phyloP scores from a whole-genome alignment of 75 land plant species.

The Pinus taeda region DNA sequence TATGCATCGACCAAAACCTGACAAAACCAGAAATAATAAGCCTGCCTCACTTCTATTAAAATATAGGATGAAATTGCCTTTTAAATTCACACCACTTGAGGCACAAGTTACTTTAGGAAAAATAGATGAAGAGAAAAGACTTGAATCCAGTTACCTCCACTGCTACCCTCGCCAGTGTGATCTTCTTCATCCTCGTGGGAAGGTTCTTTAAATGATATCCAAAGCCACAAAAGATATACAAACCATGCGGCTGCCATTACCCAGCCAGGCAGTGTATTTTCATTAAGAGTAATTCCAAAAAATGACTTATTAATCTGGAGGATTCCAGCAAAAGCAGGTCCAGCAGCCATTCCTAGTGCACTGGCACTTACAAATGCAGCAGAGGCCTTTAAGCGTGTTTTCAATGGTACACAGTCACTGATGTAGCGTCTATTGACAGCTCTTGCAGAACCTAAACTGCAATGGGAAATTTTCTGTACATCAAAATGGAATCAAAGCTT shows the following conservation, averaged over 20 bases:
- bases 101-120: no score
- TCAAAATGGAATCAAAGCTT: slow-evolving; percentile 3
- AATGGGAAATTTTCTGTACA: not conserved
- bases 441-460: slow-evolving; percentile 77
- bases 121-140: no score
- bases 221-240: slow-evolving; percentile 45
- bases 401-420: slow-evolving; percentile 68
- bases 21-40: no score
- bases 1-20: no score
- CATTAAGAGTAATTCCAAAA: slow-evolving; percentile 48
- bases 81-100: no score
- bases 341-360: slow-evolving; percentile 80
- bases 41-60: no score
- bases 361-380: slow-evolving; percentile 83
- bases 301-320: slow-evolving; percentile 36
- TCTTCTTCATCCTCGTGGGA: slow-evolving; percentile 14
- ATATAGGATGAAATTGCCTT: no score
- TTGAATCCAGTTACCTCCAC: not conserved
- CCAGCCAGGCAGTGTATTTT: slow-evolving; percentile 69
- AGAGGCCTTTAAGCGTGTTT: slow-evolving; percentile 58
- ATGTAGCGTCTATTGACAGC: slow-evolving; percentile 78
- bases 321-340: slow-evolving; percentile 69
- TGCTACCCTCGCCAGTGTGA: slow-evolving; percentile 7
- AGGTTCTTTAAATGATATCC: slow-evolving; percentile 61
- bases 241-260: slow-evolving; percentile 56